These are phyloP conservation scores for Jamesozyma jinghongensis DNA, from an alignment of 805 yeast species.

Conservation along the genomic window DNA sequence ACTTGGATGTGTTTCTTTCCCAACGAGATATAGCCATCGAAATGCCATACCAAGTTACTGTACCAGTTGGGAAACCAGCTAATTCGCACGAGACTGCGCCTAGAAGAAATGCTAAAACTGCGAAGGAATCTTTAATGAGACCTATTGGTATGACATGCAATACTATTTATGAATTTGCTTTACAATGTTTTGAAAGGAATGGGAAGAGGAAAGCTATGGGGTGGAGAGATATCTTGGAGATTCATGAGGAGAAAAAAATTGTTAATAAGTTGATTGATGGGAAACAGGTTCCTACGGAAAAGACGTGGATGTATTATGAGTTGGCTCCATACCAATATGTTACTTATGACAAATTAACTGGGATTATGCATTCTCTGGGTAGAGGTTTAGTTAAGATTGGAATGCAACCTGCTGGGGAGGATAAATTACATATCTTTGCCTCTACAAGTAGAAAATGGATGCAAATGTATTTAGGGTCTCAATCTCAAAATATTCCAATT, in stretches of 20 bases:
- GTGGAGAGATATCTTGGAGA: slow-evolving; percentile 65
- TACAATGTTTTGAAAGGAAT: slow-evolving; percentile 50
- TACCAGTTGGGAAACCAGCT: slow-evolving; percentile 58
- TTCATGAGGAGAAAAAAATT: slow-evolving; percentile 67
- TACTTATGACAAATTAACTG: slow-evolving; percentile 49
- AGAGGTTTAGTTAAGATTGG: slow-evolving; percentile 73
- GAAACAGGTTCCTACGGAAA: slow-evolving; percentile 58
- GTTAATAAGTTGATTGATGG: slow-evolving; percentile 76
- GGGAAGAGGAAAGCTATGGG: slow-evolving; percentile 55
- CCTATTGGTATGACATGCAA: slow-evolving; percentile 59
- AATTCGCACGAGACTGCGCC: slow-evolving; percentile 75
- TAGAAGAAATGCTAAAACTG: slow-evolving; percentile 50
- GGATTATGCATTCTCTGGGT: slow-evolving; percentile 46
- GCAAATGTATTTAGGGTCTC: slow-evolving; percentile 73
- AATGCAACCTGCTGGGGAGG: slow-evolving; percentile 39
- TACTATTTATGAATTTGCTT: slow-evolving; percentile 62
- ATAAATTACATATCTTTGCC: slow-evolving; percentile 76
- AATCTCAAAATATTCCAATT: slow-evolving; percentile 69
- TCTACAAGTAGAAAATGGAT: slow-evolving; percentile 88
- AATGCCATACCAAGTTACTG: slow-evolving; percentile 29
- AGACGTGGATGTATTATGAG: slow-evolving; percentile 83
- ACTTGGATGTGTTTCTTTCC: too few species aligned
- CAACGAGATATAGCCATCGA: neutral
- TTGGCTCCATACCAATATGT: slow-evolving; percentile 60
- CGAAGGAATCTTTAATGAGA: slow-evolving; percentile 35